Base-by-base conservation (phyloP, 805 yeast genomes). In the Candida nanaspora region DNA sequence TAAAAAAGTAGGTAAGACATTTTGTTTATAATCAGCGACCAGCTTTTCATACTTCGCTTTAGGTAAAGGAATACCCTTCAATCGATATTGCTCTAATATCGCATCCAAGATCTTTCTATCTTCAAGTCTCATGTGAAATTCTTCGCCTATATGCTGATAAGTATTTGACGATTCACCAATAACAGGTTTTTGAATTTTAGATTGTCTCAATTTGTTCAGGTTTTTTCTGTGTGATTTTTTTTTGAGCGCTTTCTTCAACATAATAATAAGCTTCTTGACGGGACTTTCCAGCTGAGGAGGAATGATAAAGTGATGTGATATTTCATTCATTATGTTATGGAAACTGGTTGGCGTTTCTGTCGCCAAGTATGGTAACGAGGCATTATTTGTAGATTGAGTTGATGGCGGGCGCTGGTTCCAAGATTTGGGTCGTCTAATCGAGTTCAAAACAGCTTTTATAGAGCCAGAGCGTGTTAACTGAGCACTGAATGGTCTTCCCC, bases 31-130 rank as follows among this genome's bases (percentile, higher is more conserved):
- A 1, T 40, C 19, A 6, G 33, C 31, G 14, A 43, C 36, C 4
- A 52, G 39, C 13, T 44, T 41, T 9, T 32, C 36, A n/a, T 50
- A 47, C 26, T 39, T 41, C 1, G 42, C 46, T 13, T 18, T 18
- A 6, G 40, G 40, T 6, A 38, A 8, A 7, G 22, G n/a, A 15
- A 38, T 26, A 15, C 21, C 9, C n/a, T 20, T 29, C 6, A 13
- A 14, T 8, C 9, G 6, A 14, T 18, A 37, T 30, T 32, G 16
- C 5, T 30, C 23, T 25, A 37, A 13, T 2, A 37, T n/a, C 5
- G 11, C 16, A 6, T 37, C n/a, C 3, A 37, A 6, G 14, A 5
- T 6, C 13, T 14, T 14, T 16, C 21, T 29, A 18, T 31, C 34
- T 18, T 31, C 34, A 4, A n/a, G 22, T 18, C 22, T 18, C 34